Conservation (phyloP, 108 stramenopile genomes). For the Pseudonitzschia delicatissima region DNA sequence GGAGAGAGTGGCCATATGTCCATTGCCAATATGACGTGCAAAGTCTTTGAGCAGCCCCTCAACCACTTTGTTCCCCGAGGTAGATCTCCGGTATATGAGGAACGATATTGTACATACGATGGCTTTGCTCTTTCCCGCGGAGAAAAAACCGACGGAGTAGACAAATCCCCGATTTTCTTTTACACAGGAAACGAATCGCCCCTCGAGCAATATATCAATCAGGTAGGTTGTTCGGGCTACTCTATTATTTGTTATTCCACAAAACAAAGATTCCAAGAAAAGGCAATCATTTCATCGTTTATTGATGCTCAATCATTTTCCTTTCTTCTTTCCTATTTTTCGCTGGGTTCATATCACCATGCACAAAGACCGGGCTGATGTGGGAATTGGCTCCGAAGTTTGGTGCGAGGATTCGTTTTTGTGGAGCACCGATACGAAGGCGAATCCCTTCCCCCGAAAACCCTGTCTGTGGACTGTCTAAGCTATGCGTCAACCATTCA, state of each 20-base stretch:
- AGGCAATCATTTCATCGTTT: not conserved
- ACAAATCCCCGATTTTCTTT: constrained; percentile 59
- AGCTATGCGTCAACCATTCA: constrained; percentile 49
- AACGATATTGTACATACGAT: constrained; percentile 47
- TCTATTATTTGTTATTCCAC: not conserved
- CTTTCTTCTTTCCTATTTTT: not conserved
- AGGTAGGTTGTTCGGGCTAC: constrained; percentile 12
- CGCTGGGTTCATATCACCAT: not conserved
- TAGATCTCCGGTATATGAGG: constrained; percentile 30
- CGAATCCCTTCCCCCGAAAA: constrained; percentile 34
- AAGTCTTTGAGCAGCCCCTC: constrained; percentile 48
- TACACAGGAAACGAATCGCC: constrained; percentile 89
- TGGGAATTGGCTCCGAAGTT: constrained; percentile 81
- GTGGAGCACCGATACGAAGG: constrained; percentile 92
- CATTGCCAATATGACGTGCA: constrained; percentile 39
- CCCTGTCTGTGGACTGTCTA: constrained; percentile 29
- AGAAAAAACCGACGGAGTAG: not conserved
- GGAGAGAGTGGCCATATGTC: too few species aligned
- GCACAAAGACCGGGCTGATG: constrained; percentile 70
- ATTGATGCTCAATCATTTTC: not conserved
- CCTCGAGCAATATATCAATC: constrained; percentile 78
- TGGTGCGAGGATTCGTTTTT: constrained; percentile 76
- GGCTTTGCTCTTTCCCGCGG: constrained; percentile 7
- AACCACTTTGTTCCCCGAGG: constrained; percentile 57
- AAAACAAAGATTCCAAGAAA: not conserved